Evolutionary conservation across 208 protist species (phyloP).

Genomic region (Angomonas ambiguus): DNA sequence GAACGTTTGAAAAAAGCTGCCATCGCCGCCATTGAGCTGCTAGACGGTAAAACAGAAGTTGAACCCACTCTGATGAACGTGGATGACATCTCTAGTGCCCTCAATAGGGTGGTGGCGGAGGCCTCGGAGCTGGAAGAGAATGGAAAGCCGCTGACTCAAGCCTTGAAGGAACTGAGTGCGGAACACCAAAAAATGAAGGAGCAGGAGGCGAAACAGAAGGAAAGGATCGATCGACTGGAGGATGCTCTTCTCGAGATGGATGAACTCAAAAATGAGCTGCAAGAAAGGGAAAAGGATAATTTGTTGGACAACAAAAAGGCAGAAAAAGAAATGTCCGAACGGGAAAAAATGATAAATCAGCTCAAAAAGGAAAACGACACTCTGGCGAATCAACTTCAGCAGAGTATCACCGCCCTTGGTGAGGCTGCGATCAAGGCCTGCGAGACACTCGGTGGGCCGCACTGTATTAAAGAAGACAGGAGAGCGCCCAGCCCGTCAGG

Average conservation of each 20-base stretch:
- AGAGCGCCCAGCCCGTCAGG: background rate
- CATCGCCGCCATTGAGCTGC: background rate
- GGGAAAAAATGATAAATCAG: constrained; percentile 1
- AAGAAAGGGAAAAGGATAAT: constrained; percentile 6
- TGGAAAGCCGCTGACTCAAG: constrained; percentile 10
- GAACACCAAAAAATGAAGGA: background rate
- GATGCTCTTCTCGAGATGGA: background rate
- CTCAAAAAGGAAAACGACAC: constrained; percentile 12
- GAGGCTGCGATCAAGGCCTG: background rate
- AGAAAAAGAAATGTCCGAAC: constrained; percentile 13
- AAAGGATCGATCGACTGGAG: constrained; percentile 14
- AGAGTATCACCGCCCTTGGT: constrained; percentile 1
- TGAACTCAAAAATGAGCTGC: background rate
- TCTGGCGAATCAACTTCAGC: constrained; percentile 3
- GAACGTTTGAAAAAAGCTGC: background rate
- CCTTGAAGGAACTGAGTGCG: constrained; percentile 12
- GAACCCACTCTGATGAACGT: constrained; percentile 4
- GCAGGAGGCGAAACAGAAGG: constrained; percentile 1
- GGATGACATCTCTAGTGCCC: background rate
- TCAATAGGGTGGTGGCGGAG: constrained; percentile 5
- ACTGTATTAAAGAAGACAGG: background rate
- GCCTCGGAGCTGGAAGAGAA: constrained; percentile 13
- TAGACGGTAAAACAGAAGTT: background rate
- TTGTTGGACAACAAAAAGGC: background rate
- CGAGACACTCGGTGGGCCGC: constrained; percentile 7